phyloP scores from a whole-genome alignment of 129 eudicot species.

The Saposhnikovia divaricata region DNA sequence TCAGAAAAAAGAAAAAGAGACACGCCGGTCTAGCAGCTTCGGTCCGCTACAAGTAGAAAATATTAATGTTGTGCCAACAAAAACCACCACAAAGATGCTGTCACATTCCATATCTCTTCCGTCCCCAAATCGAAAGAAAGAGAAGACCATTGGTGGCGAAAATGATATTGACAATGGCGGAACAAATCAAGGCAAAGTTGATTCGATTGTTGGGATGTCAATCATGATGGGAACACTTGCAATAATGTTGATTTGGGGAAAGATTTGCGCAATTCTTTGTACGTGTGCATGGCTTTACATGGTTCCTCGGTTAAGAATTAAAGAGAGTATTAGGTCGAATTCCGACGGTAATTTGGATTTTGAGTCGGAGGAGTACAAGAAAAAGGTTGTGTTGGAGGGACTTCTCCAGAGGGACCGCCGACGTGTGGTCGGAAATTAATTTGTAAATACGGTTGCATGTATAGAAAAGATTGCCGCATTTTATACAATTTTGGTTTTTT shows the following conservation, averaged over 20 bases:
- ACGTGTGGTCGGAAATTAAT: conserved; percentile 15
- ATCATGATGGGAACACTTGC: conserved; percentile 33
- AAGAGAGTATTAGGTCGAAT: not conserved
- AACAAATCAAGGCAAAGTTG: conserved; percentile 12
- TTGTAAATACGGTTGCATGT: not conserved
- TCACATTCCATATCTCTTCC: conserved; percentile 11
- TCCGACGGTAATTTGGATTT: not conserved
- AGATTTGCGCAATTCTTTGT: conserved; percentile 54
- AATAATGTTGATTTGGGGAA: conserved; percentile 57
- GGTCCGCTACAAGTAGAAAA: not conserved
- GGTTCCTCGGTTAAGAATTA: conserved; percentile 23
- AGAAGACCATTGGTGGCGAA: not conserved
- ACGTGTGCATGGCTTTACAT: conserved; percentile 57
- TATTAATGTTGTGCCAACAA: not conserved
- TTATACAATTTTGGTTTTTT: too few relatives aligned
- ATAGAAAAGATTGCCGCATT: not conserved
- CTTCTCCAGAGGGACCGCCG: conserved; percentile 43
- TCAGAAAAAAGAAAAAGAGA: not conserved
- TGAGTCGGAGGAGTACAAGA: conserved; percentile 37
- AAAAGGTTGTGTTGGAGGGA: conserved; percentile 49
- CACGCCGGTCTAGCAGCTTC: not conserved
- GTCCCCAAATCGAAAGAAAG: conserved; percentile 2
- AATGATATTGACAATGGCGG: not conserved
- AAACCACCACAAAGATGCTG: not conserved
- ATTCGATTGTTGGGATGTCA: conserved; percentile 42